Conservation (phyloP, 1,284 basidiomycete genomes). For the Chiua sp. region DNA sequence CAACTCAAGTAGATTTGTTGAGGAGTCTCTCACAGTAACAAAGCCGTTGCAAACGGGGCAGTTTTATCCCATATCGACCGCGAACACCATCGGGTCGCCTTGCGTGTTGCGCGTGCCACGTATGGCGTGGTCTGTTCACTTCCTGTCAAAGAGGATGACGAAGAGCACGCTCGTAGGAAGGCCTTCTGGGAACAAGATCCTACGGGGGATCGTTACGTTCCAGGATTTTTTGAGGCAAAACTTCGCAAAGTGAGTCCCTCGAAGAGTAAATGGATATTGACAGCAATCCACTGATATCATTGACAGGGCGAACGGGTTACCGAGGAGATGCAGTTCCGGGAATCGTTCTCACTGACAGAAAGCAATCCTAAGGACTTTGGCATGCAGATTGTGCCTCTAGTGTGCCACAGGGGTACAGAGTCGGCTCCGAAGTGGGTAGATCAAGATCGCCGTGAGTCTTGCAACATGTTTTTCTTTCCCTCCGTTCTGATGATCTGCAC, state of each 20-base stretch:
- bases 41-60: slow-evolving; percentile 57
- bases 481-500: not conserved
- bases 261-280: not conserved
- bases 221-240: slow-evolving; percentile 8
- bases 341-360: slow-evolving; percentile 6
- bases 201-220: slow-evolving; percentile 7
- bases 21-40: slow-evolving; percentile 43
- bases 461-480: not conserved
- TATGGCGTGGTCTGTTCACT: slow-evolving; percentile 28
- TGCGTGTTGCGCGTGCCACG: slow-evolving; percentile 45
- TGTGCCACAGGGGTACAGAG: slow-evolving; percentile 10
- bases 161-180: slow-evolving; percentile 6
- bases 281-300: no score
- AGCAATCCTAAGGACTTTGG: slow-evolving; percentile 5
- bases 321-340: slow-evolving; percentile 3
- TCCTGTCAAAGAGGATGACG: not conserved
- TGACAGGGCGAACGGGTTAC: not conserved
- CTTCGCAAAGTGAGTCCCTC: not conserved
- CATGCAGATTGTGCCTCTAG: not conserved
- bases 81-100: slow-evolving; percentile 39
- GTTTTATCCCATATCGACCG: slow-evolving; percentile 54
- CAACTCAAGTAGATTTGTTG: not conserved
- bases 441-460: slow-evolving; percentile 7
- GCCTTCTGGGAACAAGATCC: slow-evolving; percentile 8
- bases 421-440: slow-evolving; percentile 14